phyloP scores from a whole-genome alignment of 2,329 filamentous ascomycete genomes.

The Talaromyces islandicus region DNA sequence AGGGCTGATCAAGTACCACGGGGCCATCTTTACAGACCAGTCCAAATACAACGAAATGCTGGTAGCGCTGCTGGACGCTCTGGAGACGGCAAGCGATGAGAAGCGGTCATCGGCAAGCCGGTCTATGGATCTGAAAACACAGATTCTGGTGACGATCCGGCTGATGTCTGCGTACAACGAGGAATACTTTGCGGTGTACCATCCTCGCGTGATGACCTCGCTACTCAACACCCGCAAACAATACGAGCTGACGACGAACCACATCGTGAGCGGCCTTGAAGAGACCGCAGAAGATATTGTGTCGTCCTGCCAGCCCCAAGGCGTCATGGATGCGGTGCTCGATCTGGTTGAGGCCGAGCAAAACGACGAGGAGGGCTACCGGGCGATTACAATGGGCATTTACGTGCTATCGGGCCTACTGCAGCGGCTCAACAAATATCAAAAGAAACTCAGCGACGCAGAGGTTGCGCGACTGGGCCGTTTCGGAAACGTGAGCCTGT shows the following conservation, averaged over 20 bases:
- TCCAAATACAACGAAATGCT: constrained; percentile 33
- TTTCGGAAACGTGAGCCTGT: constrained; percentile 26
- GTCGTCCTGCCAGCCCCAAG: constrained; percentile 20
- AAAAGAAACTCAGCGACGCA: constrained; percentile 12
- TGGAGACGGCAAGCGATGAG: constrained; percentile 27
- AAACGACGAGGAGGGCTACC: constrained; percentile 23
- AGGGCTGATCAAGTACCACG: constrained; percentile 32
- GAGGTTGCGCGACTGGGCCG: constrained; percentile 25
- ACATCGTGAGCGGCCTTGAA: constrained; percentile 36
- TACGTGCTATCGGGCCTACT: constrained; percentile 24
- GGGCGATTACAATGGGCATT: constrained; percentile 30
- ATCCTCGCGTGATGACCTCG: constrained; percentile 29
- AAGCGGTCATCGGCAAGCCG: constrained; percentile 20
- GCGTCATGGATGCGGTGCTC: constrained; percentile 29
- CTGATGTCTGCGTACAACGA: constrained; percentile 33
- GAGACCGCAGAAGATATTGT: constrained; percentile 33
- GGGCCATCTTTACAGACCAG: constrained; percentile 28
- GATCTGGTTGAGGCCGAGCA: constrained; percentile 25
- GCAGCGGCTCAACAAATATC: constrained; percentile 17
- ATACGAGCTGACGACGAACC: constrained; percentile 30
- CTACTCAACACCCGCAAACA: constrained; percentile 32
- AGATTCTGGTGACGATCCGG: constrained; percentile 36
- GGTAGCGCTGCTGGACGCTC: constrained; percentile 29
- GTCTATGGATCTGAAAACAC: constrained; percentile 34
- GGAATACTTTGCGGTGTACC: constrained; percentile 28